Evolutionary conservation across 192 early-diverging fungal genomes (phyloP).

Genomic region (Gonapodya sp.): DNA sequence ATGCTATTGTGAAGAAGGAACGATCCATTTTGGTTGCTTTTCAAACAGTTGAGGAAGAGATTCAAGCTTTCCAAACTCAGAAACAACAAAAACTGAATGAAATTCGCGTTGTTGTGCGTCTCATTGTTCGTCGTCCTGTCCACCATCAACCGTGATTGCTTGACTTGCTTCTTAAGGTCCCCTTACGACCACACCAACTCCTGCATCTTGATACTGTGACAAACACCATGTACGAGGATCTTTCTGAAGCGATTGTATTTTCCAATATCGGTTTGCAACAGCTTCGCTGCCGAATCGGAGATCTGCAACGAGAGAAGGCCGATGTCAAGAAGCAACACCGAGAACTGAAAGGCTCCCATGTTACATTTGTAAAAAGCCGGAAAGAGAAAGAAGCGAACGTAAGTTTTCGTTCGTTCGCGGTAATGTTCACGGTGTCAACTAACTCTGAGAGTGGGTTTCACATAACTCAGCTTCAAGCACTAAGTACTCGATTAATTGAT

Average conservation of each 20-base stretch:
- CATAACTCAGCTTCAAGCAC: constrained; percentile 29
- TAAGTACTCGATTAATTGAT: constrained; percentile 35
- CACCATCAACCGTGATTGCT: not conserved
- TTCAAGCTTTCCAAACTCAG: constrained; percentile 59
- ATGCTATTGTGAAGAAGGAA: constrained; percentile 49
- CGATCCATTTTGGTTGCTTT: constrained; percentile 40
- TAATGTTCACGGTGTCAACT: constrained; percentile 10
- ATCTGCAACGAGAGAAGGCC: constrained; percentile 53
- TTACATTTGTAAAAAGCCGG: constrained; percentile 36
- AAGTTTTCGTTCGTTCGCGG: not conserved
- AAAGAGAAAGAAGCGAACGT: constrained; percentile 49
- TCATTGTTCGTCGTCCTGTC: not conserved
- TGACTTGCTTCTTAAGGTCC: constrained; percentile 19
- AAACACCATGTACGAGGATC: constrained; percentile 30
- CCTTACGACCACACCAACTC: constrained; percentile 43
- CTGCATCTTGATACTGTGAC: constrained; percentile 32
- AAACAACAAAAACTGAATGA: constrained; percentile 57
- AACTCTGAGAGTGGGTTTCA: not conserved
- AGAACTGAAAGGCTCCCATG: constrained; percentile 50
- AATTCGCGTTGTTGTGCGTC: constrained; percentile 41
- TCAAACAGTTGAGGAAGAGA: constrained; percentile 40
- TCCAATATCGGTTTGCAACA: constrained; percentile 35
- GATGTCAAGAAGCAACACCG: constrained; percentile 50
- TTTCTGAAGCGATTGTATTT: constrained; percentile 41
- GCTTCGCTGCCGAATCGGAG: constrained; percentile 39